A percentile compares a stretch with the other conserved stretches of the same genome.
Conservation (phyloP, 129 eudicot genomes). For the Apium graveolens region DNA sequence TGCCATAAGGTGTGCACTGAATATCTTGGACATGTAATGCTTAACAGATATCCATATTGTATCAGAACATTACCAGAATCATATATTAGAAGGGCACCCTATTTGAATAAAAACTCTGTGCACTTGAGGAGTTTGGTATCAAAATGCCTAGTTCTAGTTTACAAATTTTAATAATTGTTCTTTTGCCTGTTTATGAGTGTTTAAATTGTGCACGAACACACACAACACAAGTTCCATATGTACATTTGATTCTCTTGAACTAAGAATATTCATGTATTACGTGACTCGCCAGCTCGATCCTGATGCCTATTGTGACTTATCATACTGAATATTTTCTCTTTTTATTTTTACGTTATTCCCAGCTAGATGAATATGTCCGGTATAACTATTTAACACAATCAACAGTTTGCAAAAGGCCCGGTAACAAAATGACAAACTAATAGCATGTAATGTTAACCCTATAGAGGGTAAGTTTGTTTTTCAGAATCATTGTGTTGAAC, state of each 20-base stretch:
- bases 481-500: neutral
- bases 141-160: neutral
- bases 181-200: neutral
- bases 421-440: neutral
- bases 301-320: neutral
- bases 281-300: neutral
- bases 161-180: neutral
- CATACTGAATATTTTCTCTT: neutral
- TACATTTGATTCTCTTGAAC: neutral
- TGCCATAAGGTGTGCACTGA: neutral
- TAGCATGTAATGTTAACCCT: neutral
- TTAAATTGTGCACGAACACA: neutral
- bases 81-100: neutral
- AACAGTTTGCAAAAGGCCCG: neutral
- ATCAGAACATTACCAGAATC: neutral
- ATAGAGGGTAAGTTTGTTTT: neutral
- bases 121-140: neutral
- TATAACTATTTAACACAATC: neutral
- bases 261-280: neutral
- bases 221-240: neutral
- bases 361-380: neutral
- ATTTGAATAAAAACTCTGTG: neutral
- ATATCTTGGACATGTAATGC: neutral
- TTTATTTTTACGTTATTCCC: neutral
- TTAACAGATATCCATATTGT: neutral